These are phyloP conservation scores for Hanseniaspora hatyaiensis DNA, from an alignment of 805 yeast genomes.

Conservation along the genomic window DNA sequence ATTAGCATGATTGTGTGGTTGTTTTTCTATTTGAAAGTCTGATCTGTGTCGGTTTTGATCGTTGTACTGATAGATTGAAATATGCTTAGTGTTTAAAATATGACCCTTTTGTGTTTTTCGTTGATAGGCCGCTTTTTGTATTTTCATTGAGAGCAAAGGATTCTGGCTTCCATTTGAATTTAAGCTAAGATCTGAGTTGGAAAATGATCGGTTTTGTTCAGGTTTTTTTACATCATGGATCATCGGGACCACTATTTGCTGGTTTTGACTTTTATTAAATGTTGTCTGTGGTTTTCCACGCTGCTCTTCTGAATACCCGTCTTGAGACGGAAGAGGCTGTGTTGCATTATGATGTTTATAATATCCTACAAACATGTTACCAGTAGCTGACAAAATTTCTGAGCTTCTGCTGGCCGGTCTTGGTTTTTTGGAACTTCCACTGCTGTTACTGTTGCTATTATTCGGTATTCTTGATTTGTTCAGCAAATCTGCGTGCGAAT, in stretches of 20 bases:
- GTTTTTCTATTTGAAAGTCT: too few relatives aligned
- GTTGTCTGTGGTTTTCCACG: too few relatives aligned
- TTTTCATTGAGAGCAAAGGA: background rate
- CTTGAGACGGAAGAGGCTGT: background rate
- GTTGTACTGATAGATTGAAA: slow-evolving; percentile 7
- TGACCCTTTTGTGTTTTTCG: slow-evolving; percentile 7
- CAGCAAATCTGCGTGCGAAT: background rate
- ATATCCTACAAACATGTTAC: background rate
- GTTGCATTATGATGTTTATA: slow-evolving; percentile 4
- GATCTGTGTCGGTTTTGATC: too few relatives aligned
- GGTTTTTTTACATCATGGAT: background rate
- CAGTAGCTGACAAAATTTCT: background rate
- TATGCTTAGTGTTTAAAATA: slow-evolving; percentile 4
- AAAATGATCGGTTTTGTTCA: background rate
- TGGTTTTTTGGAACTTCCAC: background rate
- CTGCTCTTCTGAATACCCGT: background rate
- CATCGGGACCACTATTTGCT: too few relatives aligned
- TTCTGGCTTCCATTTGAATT: background rate
- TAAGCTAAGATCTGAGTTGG: background rate
- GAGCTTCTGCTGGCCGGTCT: too few relatives aligned
- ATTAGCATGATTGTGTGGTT: too few relatives aligned
- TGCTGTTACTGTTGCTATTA: background rate
- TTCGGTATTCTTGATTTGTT: background rate
- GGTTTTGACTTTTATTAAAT: too few relatives aligned
- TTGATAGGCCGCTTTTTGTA: slow-evolving; percentile 2